phyloP scores from a whole-genome alignment of 164 flowering plant genomes.

The grape (Vitis vinifera) region ASM3070453v1 NC_081807.1:4954001-4954500 shows the following conservation, averaged over 20 bases:
- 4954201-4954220: constrained; percentile 13
- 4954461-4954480: constrained; percentile 32
- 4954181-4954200: constrained; percentile 16
- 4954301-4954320: not conserved
- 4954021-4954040: too few species aligned
- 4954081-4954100: not conserved
- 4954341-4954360: not conserved
- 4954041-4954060: too few species aligned
- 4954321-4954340: not conserved
- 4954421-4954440: constrained; percentile 43
- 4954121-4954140: constrained; percentile 6
- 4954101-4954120: not conserved
- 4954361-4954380: not conserved
- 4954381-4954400: not conserved
- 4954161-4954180: constrained; percentile 38
- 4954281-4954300: not conserved
- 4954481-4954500: constrained; percentile 44
- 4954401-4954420: not conserved
- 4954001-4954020: too few species aligned
- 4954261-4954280: not conserved
- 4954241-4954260: not conserved
- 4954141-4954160: constrained; percentile 10
- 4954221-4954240: constrained; percentile 13
- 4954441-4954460: constrained; percentile 48
- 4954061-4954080: too few species aligned